Evolutionary conservation across 2,329 filamentous ascomycete genomes (phyloP), one percentile per base, ranked within the genome.

Genomic region (Paecilomyces dactylethromorphus): DNA sequence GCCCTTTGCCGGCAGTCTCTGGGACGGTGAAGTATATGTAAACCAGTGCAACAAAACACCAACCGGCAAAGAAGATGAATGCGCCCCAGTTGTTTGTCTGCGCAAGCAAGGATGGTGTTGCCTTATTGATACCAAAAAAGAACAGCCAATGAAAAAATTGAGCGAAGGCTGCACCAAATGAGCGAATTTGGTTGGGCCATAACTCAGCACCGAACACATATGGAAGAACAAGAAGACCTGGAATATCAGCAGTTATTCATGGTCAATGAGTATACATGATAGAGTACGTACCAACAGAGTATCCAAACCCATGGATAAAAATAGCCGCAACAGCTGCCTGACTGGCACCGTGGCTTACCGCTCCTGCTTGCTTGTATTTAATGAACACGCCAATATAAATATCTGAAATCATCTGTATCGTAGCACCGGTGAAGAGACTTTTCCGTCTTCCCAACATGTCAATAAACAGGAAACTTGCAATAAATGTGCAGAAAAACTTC

Each of bases 241-340:
- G n/a, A 29, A 29, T 29, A 29, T 29, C 26, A 29, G 7, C 26
- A 5, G 26, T 29, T 29, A 29, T 29, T 29, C 26, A 29, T 6
- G 26, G 26, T 7, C 26, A 29, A 29, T 4, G 26, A 7, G 7
- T 29, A 29, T 7, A 29, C 7, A 29, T 39, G 11, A 33, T 21
- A 10, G 5, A 10, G 53, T 56, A 70, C 69, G 63, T 69, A 63
- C 73, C 74, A 22, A 74, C 69, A 18, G 72, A 71, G 61, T 78
- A 81, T 3, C 77, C 79, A 53, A 81, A 78, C 0, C 70, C 78
- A 55, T 81, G 78, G 7, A 79, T 65, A 54, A 77, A 81, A 21
- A 81, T 72, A 1, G 75, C 71, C 0, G 77, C 78, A 22, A 81
- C 71, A 2, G 78, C 78, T 0, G 65, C 76, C 32, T 76, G 64